A percentile compares a stretch with the other conserved stretches of the same genome.
phyloP scores from a whole-genome alignment of 2,329 filamentous ascomycete species.

The Hypoxylon sp. region DNA sequence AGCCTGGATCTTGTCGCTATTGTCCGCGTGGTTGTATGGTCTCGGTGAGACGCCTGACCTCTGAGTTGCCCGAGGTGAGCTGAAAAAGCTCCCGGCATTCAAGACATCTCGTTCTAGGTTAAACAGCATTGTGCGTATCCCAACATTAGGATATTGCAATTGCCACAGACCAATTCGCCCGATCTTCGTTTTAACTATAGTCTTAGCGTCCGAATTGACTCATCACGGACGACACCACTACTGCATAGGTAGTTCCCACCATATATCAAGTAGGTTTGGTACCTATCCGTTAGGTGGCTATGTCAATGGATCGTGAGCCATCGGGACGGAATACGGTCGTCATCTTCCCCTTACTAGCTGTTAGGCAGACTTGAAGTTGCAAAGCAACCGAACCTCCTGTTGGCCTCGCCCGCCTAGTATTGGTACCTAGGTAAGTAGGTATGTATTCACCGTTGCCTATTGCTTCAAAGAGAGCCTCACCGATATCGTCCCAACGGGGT shows the following conservation, averaged over 20 bases:
- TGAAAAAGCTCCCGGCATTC: neutral
- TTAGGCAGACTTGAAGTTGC: constrained; percentile 28
- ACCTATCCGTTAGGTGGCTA: constrained; percentile 8
- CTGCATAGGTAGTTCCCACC: neutral
- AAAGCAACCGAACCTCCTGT: neutral
- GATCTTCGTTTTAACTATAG: neutral
- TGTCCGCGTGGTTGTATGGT: neutral
- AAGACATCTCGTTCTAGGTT: constrained; percentile 3
- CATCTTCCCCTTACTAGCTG: constrained; percentile 7
- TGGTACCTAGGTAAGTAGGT: too few species aligned
- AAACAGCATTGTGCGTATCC: neutral
- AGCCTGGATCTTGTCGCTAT: constrained; percentile 1
- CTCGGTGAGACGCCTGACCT: neutral
- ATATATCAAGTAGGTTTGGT: constrained; percentile 5
- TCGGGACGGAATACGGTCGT: neutral
- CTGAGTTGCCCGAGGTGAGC: neutral
- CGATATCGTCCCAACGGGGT: constrained; percentile 7
- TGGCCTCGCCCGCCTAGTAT: neutral
- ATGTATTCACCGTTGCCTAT: constrained; percentile 5
- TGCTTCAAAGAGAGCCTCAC: constrained; percentile 9
- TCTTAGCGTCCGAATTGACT: constrained; percentile 9
- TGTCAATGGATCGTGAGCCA: constrained; percentile 12
- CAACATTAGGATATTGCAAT: constrained; percentile 8
- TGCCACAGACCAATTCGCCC: constrained; percentile 12
- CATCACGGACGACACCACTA: constrained; percentile 1